These are phyloP conservation scores for Globisporangium takayamanum DNA, from an alignment of 352 stramenopile species.

Conservation along the genomic window DNA sequence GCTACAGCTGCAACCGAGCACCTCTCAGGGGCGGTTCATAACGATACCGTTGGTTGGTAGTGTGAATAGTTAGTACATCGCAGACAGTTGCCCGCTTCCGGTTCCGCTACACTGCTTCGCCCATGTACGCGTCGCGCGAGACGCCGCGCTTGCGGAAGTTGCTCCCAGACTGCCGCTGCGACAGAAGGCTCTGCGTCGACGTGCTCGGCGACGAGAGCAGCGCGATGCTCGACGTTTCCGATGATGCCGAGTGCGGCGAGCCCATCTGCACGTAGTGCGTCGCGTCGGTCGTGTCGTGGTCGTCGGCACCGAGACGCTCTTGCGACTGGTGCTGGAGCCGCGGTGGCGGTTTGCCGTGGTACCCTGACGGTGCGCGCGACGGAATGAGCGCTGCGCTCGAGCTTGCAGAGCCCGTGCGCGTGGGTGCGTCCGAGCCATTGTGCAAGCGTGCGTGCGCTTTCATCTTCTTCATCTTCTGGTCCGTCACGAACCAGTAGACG, in stretches of 20 bases:
- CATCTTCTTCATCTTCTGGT: slow-evolving; percentile 34
- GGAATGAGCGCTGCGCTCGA: slow-evolving; percentile 21
- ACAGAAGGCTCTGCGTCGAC: slow-evolving; percentile 14
- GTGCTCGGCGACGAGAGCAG: slow-evolving; percentile 39
- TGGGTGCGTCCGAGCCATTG: slow-evolving; percentile 14
- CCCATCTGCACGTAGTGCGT: slow-evolving; percentile 36
- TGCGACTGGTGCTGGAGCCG: slow-evolving; percentile 27
- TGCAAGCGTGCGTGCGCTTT: slow-evolving; percentile 20
- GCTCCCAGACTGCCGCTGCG: slow-evolving; percentile 3
- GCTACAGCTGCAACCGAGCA: no score
- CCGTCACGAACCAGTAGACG: slow-evolving; percentile 52
- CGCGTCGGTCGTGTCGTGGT: background rate
- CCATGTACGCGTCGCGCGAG: slow-evolving; percentile 1
- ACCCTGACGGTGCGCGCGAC: slow-evolving; percentile 14
- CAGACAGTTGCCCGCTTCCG: background rate
- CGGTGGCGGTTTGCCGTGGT: slow-evolving; percentile 11
- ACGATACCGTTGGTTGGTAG: no score
- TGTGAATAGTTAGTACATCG: background rate
- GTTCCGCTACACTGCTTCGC: background rate
- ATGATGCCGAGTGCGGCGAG: slow-evolving; percentile 50
- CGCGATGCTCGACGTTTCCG: slow-evolving; percentile 53
- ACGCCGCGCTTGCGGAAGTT: slow-evolving; percentile 2
- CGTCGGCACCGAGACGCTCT: slow-evolving; percentile 1
- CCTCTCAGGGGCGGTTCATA: no score
- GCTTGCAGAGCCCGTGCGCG: slow-evolving; percentile 23